These are phyloP conservation scores for Pythium plurisporium DNA, from an alignment of 352 stramenopile species.

Conservation along the genomic window DNA sequence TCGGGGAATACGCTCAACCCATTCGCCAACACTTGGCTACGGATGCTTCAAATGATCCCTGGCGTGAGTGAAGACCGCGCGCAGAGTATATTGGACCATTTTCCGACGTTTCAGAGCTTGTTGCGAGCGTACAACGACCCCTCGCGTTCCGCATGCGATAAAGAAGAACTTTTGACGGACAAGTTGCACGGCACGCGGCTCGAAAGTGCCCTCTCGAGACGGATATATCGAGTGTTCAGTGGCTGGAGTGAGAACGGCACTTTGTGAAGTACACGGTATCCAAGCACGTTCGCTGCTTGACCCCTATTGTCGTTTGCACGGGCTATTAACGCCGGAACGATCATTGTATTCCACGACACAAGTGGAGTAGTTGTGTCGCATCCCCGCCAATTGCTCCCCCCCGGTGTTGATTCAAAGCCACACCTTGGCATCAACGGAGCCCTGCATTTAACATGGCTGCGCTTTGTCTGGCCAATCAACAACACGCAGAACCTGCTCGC, in stretches of 20 bases:
- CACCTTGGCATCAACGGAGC: too few relatives aligned
- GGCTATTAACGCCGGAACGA: too few relatives aligned
- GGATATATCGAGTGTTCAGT: conserved; percentile 52
- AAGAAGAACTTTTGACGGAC: conserved; percentile 53
- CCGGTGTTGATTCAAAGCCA: too few relatives aligned
- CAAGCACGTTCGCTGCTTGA: too few relatives aligned
- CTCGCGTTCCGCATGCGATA: conserved; percentile 25
- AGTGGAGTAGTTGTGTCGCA: too few relatives aligned
- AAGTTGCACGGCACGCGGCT: conserved; percentile 40
- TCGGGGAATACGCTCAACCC: conserved; percentile 38
- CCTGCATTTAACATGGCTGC: too few relatives aligned
- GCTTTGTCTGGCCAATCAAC: too few relatives aligned
- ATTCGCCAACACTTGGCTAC: conserved; percentile 61
- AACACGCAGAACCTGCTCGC: too few relatives aligned
- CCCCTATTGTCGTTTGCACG: too few relatives aligned
- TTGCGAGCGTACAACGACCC: conserved; percentile 44
- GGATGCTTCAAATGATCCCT: conserved; percentile 78
- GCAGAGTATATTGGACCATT: conserved; percentile 57
- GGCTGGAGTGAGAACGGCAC: conserved; percentile 1
- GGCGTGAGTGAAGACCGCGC: conserved; percentile 68
- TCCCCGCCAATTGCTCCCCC: too few relatives aligned
- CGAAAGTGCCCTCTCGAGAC: conserved; percentile 44
- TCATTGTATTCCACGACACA: too few relatives aligned
- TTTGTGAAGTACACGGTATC: neutral
- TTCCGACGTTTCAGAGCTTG: conserved; percentile 53